A percentile compares a stretch with the other conserved stretches of the same genome.
Evolutionary conservation across 2,329 filamentous ascomycete genomes (phyloP).

Genomic region (Fusarium cicatricum): DNA sequence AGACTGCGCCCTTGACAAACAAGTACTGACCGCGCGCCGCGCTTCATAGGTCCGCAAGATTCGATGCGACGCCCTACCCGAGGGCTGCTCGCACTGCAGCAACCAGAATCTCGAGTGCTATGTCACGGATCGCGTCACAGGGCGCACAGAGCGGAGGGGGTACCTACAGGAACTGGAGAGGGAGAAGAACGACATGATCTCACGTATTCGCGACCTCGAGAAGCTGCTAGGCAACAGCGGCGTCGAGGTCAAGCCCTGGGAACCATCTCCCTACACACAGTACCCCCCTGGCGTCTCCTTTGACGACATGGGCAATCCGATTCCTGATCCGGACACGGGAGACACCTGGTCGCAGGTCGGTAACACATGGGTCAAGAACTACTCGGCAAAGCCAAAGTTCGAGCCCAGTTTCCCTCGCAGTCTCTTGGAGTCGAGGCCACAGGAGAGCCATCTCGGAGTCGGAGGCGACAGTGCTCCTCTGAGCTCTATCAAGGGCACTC

Average conservation of each 20-base stretch:
- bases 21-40: constrained; percentile 19
- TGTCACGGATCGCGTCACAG: constrained; percentile 87
- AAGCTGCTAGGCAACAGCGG: constrained; percentile 68
- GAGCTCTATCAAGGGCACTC: constrained; percentile 78
- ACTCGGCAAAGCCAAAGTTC: constrained; percentile 29
- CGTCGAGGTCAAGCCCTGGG: constrained; percentile 65
- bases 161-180: constrained; percentile 80
- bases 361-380: constrained; percentile 48
- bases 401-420: constrained; percentile 44
- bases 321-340: constrained; percentile 32
- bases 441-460: constrained; percentile 73
- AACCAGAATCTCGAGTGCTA: constrained; percentile 80
- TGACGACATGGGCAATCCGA: constrained; percentile 39
- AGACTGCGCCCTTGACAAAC: background rate
- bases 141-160: constrained; percentile 79
- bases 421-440: constrained; percentile 53
- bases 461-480: constrained; percentile 69
- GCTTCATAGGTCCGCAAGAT: constrained; percentile 77
- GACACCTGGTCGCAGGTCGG: constrained; percentile 47
- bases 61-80: constrained; percentile 80
- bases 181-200: constrained; percentile 72
- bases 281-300: constrained; percentile 38
- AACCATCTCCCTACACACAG: constrained; percentile 45
- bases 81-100: constrained; percentile 83
- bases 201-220: constrained; percentile 74